A percentile compares a stretch with the other conserved stretches of the same genome.
Conservation (phyloP, 345 rosid genomes). For the Brassica juncea region DNA sequence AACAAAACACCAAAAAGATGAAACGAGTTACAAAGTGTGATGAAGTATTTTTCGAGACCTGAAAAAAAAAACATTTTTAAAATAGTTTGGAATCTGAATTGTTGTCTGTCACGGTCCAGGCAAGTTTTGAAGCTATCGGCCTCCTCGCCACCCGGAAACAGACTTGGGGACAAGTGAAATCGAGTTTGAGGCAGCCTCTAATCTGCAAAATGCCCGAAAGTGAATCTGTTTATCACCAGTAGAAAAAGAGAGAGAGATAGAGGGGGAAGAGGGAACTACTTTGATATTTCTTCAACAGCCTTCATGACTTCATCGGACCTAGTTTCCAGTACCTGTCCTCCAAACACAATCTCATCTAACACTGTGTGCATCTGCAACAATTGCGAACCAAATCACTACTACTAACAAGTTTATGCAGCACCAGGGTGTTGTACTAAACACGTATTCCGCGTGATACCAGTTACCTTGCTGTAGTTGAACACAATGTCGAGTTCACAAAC, state of each 20-base stretch:
- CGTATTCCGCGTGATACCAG: not conserved
- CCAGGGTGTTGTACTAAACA: not conserved
- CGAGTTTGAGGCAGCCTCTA: constrained; percentile 76
- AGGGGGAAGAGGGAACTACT: constrained; percentile 49
- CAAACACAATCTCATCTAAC: constrained; percentile 82
- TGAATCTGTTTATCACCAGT: constrained; percentile 15
- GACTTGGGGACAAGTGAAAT: constrained; percentile 69
- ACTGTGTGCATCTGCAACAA: constrained; percentile 74
- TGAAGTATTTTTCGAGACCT: not conserved
- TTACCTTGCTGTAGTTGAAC: constrained; percentile 89
- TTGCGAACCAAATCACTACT: not conserved
- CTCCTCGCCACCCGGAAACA: constrained; percentile 82
- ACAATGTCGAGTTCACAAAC: constrained; percentile 91
- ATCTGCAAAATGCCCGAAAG: constrained; percentile 47
- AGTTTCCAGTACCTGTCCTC: constrained; percentile 96
- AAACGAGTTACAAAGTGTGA: constrained; percentile 3
- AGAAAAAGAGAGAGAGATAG: constrained; percentile 7
- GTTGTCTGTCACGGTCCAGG: constrained; percentile 2
- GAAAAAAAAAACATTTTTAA: not conserved
- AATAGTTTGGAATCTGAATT: not conserved
- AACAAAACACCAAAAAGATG: not conserved
- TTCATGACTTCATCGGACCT: constrained; percentile 76
- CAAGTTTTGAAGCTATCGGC: constrained; percentile 42
- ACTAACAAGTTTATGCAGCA: not conserved
- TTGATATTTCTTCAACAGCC: constrained; percentile 87